Evolutionary conservation across 176 grass and related monocot species (phyloP).

Genomic region (Puya raimondii): DNA sequence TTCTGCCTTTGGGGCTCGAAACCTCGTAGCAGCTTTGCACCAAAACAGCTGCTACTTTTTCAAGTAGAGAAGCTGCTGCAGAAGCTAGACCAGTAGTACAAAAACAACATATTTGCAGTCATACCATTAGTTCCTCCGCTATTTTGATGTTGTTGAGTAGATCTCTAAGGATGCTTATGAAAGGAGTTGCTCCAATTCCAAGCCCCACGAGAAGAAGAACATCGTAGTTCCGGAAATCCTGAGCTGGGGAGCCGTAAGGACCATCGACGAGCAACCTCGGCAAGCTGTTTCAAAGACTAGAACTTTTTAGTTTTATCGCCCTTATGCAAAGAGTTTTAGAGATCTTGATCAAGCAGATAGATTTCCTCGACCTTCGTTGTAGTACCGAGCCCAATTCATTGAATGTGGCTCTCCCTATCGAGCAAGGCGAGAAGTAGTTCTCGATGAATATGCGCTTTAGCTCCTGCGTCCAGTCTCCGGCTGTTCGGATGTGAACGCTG

Average conservation of each 20-base stretch:
- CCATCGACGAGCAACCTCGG: slow-evolving; percentile 90
- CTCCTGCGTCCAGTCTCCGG: slow-evolving; percentile 91
- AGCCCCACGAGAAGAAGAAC: slow-evolving; percentile 93
- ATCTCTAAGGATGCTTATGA: slow-evolving; percentile 93
- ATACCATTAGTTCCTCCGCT: slow-evolving; percentile 92
- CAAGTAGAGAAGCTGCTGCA: too few species aligned
- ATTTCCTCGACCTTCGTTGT: slow-evolving; percentile 52
- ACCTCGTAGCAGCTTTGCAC: too few species aligned
- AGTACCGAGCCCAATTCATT: slow-evolving; percentile 42
- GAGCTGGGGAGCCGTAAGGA: slow-evolving; percentile 85
- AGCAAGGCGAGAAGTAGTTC: slow-evolving; percentile 59
- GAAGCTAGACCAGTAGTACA: too few species aligned
- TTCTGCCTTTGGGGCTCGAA: too few species aligned
- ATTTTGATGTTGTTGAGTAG: slow-evolving; percentile 96
- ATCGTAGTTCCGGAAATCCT: slow-evolving; percentile 94
- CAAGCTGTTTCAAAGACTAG: slow-evolving; percentile 34
- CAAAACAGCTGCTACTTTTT: too few species aligned
- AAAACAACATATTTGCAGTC: neutral
- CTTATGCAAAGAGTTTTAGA: neutral
- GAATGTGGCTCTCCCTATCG: slow-evolving; percentile 58
- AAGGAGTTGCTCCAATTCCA: slow-evolving; percentile 85
- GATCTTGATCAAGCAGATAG: neutral
- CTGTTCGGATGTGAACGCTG: slow-evolving; percentile 91
- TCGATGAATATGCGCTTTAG: slow-evolving; percentile 88
- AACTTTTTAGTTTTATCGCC: slow-evolving; percentile 20